Evolutionary conservation across 176 grass and related monocot species (phyloP).

Genomic region (Bonia amplexicaulis): DNA sequence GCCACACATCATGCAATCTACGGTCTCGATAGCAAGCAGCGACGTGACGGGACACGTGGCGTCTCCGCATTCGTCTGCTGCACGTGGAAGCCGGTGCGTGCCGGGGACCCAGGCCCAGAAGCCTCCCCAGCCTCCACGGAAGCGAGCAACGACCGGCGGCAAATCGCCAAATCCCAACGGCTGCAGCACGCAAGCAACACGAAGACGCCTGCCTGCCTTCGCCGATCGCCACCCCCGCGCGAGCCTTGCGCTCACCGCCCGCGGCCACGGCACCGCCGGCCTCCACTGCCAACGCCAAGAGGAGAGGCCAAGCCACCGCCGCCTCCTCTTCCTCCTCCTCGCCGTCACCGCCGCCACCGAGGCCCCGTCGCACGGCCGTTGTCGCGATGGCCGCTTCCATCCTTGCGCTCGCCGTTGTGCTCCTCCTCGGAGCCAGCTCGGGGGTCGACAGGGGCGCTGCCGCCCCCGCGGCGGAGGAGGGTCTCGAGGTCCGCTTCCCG

Average conservation of each 20-base stretch:
- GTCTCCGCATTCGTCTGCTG: neutral
- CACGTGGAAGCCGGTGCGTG: constrained; percentile 8
- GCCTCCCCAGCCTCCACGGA: constrained; percentile 6
- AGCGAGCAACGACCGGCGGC: constrained; percentile 1
- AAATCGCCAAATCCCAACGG: neutral
- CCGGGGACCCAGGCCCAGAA: neutral
- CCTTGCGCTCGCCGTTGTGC: constrained; percentile 34
- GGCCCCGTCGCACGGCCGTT: neutral
- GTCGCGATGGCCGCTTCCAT: constrained; percentile 47
- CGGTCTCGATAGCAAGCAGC: neutral
- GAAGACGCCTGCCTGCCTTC: neutral
- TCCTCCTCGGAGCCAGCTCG: constrained; percentile 14
- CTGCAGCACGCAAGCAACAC: neutral
- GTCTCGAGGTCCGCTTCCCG: constrained; percentile 26
- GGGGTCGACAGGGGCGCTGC: constrained; percentile 26
- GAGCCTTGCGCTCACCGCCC: constrained; percentile 30
- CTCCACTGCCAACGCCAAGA: constrained; percentile 17
- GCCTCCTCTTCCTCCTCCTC: neutral
- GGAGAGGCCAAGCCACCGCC: constrained; percentile 26
- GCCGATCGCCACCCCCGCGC: neutral
- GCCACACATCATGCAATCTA: neutral
- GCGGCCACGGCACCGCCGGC: constrained; percentile 48
- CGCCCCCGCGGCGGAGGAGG: constrained; percentile 14
- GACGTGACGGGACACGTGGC: neutral
- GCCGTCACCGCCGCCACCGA: neutral